Percentiles rank a stretch among this genome's conserved stretches.
Conservation (phyloP, 2,329 filamentous ascomycete species). For the Claviceps spartinae region DNA sequence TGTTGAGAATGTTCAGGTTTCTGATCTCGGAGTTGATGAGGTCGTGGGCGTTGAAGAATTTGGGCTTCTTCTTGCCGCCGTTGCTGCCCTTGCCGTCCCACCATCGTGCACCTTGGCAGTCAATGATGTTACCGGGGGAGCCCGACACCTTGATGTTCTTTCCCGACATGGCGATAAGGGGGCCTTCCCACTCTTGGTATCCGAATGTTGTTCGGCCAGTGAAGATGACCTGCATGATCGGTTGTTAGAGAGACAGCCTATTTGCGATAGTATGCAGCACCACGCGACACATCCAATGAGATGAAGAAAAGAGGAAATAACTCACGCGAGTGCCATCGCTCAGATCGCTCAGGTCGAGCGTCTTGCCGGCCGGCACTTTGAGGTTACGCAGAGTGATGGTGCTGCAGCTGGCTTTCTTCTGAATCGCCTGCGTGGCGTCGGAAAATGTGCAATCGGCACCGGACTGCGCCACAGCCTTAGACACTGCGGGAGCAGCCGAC, state of each 20-base stretch:
- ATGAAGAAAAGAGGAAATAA: no score
- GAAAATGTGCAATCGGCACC: background rate
- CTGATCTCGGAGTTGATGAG: constrained; percentile 11
- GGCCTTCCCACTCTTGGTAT: background rate
- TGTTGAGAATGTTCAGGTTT: background rate
- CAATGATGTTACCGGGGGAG: constrained; percentile 24
- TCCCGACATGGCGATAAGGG: background rate
- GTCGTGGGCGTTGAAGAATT: constrained; percentile 39
- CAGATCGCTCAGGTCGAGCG: background rate
- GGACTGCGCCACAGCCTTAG: background rate
- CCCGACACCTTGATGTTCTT: background rate
- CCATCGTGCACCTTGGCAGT: constrained; percentile 43
- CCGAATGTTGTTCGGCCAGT: background rate
- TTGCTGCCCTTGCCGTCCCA: constrained; percentile 48
- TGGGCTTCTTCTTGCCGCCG: constrained; percentile 49
- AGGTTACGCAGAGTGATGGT: background rate
- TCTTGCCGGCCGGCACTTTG: background rate
- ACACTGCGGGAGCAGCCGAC: background rate
- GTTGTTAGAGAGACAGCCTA: no score
- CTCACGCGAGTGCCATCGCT: background rate
- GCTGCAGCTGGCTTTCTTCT: background rate
- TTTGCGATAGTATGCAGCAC: no score
- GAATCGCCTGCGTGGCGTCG: background rate
- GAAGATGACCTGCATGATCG: background rate
- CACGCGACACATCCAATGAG: no score